Conservation (phyloP, 495 filamentous ascomycete species). For the Mytilinidion resinicola region DNA sequence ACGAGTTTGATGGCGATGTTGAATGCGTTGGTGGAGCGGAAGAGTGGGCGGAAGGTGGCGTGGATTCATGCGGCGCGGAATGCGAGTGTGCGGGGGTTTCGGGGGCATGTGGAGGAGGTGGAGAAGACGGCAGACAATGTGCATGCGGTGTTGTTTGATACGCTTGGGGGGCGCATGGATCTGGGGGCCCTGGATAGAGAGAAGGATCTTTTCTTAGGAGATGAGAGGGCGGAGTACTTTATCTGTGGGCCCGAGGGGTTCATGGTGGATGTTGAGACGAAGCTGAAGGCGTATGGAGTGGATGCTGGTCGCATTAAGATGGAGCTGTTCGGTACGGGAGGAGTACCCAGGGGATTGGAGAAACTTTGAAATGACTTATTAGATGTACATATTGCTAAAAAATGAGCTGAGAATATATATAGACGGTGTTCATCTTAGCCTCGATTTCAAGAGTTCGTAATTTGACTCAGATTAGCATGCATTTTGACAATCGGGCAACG, state of each 20-base stretch:
- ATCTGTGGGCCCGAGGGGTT: conserved; percentile 62
- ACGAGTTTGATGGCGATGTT: conserved; percentile 63
- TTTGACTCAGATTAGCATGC: too few species aligned
- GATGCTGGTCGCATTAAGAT: conserved; percentile 50
- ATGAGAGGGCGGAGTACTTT: conserved; percentile 55
- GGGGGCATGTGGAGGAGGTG: conserved; percentile 44
- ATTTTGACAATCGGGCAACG: too few species aligned
- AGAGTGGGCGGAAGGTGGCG: conserved; percentile 45
- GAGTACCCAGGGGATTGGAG: conserved; percentile 8
- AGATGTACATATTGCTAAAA: too few species aligned
- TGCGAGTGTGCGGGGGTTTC: conserved; percentile 46
- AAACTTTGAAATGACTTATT: too few species aligned
- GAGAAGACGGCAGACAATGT: conserved; percentile 40
- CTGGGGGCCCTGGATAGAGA: conserved; percentile 46
- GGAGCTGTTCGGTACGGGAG: conserved; percentile 62
- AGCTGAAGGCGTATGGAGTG: conserved; percentile 49
- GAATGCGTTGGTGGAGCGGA: conserved; percentile 47
- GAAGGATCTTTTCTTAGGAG: conserved; percentile 48
- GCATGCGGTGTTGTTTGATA: conserved; percentile 38
- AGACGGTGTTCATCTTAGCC: too few species aligned
- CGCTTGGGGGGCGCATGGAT: conserved; percentile 46
- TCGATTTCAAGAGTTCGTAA: too few species aligned
- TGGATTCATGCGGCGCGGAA: conserved; percentile 58
- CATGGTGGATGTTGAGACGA: conserved; percentile 52
- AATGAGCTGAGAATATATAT: too few species aligned